Conservation (phyloP, 768 basidiomycete species). For the Mycena filopes region DNA sequence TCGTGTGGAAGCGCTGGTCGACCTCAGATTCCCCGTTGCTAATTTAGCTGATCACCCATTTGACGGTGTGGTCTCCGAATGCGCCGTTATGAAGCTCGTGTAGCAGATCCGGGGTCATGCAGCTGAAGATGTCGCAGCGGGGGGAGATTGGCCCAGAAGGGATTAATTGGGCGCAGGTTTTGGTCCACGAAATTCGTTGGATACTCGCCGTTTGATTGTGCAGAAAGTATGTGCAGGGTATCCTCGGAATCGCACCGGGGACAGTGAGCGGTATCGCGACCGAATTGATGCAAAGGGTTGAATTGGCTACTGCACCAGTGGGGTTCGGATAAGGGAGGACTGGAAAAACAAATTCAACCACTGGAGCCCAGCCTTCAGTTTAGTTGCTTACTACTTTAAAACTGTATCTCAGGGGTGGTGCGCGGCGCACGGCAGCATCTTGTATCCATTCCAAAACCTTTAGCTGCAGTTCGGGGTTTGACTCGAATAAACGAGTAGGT, state of each 20-base stretch:
- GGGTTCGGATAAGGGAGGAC: too few species aligned
- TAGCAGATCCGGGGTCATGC: constrained; percentile 33
- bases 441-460: too few species aligned
- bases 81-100: constrained; percentile 62
- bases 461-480: too few species aligned
- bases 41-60: constrained; percentile 44
- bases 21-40: constrained; percentile 40
- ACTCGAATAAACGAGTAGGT: too few species aligned
- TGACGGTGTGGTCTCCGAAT: constrained; percentile 51
- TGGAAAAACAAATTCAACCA: too few species aligned
- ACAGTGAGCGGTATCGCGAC: background rate
- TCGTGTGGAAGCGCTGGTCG: constrained; percentile 45
- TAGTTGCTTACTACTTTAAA: too few species aligned
- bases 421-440: too few species aligned
- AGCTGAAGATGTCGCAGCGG: background rate
- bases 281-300: too few species aligned
- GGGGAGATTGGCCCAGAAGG: constrained; percentile 54
- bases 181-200: constrained; percentile 32
- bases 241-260: background rate
- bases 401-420: too few species aligned
- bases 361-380: too few species aligned
- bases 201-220: constrained; percentile 1
- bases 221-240: constrained; percentile 20
- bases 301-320: too few species aligned
- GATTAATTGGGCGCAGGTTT: constrained; percentile 34